These are phyloP conservation scores for Ceratocystis smalleyi DNA, from an alignment of 2,329 filamentous ascomycete species.

Conservation along the genomic window DNA sequence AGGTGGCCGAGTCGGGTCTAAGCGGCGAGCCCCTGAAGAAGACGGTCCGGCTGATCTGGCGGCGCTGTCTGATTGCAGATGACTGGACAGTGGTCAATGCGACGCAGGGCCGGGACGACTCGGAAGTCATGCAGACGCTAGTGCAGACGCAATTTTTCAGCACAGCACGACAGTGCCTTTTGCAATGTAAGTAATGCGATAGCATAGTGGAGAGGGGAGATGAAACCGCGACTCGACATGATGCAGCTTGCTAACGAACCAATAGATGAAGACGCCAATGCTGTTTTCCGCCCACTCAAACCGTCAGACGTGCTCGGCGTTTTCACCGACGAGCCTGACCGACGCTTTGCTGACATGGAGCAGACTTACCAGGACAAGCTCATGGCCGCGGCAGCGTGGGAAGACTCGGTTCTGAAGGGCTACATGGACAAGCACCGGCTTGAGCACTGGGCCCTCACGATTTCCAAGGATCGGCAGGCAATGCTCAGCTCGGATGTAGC, in stretches of 20 bases:
- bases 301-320: conserved; percentile 43
- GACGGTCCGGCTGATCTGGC: conserved; percentile 58
- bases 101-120: conserved; percentile 58
- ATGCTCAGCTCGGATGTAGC: conserved; percentile 25
- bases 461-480: conserved; percentile 26
- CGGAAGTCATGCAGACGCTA: conserved; percentile 46
- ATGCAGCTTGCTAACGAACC: conserved; percentile 12
- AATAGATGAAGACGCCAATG: conserved; percentile 27
- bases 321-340: conserved; percentile 44
- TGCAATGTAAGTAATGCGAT: conserved; percentile 43
- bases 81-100: conserved; percentile 72
- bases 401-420: conserved; percentile 50
- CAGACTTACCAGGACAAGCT: conserved; percentile 51
- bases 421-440: conserved; percentile 54
- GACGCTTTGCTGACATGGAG: conserved; percentile 43
- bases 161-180: conserved; percentile 49
- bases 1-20: conserved; percentile 40
- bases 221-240: conserved; percentile 21
- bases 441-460: conserved; percentile 45
- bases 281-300: conserved; percentile 31
- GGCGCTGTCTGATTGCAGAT: conserved; percentile 67
- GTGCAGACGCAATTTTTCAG: conserved; percentile 51
- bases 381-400: conserved; percentile 53
- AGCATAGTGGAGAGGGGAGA: not conserved
- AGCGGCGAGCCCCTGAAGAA: conserved; percentile 42